Base-by-base conservation (phyloP, 768 basidiomycete species). In the Galerina marginata region DNA sequence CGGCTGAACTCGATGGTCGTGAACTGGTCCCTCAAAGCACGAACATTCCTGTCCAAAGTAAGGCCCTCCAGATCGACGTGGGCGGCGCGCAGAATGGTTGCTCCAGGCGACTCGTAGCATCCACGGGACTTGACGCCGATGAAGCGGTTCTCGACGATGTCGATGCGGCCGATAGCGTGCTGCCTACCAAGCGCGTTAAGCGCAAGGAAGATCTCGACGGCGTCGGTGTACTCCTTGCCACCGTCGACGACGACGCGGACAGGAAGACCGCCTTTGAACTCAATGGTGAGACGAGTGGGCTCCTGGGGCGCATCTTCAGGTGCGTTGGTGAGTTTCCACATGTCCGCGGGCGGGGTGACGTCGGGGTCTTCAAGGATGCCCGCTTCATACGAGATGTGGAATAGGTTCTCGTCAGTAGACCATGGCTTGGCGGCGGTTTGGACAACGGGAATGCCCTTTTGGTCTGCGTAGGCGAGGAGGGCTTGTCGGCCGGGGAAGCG, bases 301-400 rank as follows among this genome's bases (percentile, higher is more conserved):
- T 80, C 82, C 14, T 79, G 74, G 12, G 97, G 95, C 1, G 96
- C 94, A 47, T 88, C 75, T 70, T 95, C 90, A 38, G 93, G 90
- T 25, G 91, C 84, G 58, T 83, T 81, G 63, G 93, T 98, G 65
- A 99, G 88, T 76, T 98, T 99, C 97, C 97, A 99, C 97, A 99
- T 99, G 82, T 99, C 96, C 11, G 75, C 73, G 15, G 96, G 96
- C 54, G 97, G 97, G 5, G 95, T 98, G 60, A 81, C 88, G 82
- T 96, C 87, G 64, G 97, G 97, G 72, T 99, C 92, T 75, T 99
- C 97, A 64, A 99, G 88, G 74, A 99, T 99, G 46, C 96, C 97
- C 10, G 97, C 96, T 77, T 99, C 97, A 79, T 98, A 99, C 15
- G 97, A 99, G 78, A 99, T 99, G 82, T 99, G 97, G 89, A 96